Evolutionary conservation across 2,329 filamentous ascomycete genomes (phyloP), one percentile per base, ranked within the genome.

Genomic region (Thyridium curvatum): DNA sequence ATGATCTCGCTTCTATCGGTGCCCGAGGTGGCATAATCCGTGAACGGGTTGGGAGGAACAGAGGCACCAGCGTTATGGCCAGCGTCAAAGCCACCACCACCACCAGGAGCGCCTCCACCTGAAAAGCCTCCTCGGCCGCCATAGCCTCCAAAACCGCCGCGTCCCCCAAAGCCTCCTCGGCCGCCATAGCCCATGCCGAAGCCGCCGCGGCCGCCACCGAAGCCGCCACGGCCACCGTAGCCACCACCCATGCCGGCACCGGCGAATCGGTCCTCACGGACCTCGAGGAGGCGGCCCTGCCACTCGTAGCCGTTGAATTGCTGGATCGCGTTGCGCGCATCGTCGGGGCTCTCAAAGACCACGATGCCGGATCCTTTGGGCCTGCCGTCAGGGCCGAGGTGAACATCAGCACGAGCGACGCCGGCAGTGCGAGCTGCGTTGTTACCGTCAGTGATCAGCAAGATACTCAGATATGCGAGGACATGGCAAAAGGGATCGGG

Each of bases 241-340:
- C 71, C 59, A 52, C 63, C 65, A 32, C 59, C 60, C 41, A 62
- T 62, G 21, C 65, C 70, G 18, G 65, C 63, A 43, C 79, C 82
- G 43, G 93, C 93, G 59, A 90, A 98, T 41, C 93, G 85, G 58
- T 98, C 93, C 64, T 97, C 91, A 46, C 93, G 89, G 46, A 98
- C 93, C 62, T 98, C 93, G 37, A 98, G 79, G 38, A 82, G 70
- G 42, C 93, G 85, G 10, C 93, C 93, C 62, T 97, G 91, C 93
- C 93, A 98, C 48, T 98, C 93, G 60, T 95, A 97, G 42, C 93
- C 93, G 59, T 97, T 96, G 73, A 97, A 98, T 52, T 96, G 90
- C 56, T 89, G 82, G 49, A 98, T 98, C 16, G 93, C 93, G 56
- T 89, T 95, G 49, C 89, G 87, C 32, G 93, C 91, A 64, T 98